phyloP scores from a whole-genome alignment of 495 filamentous ascomycete species.

The Evernia prunastri region DNA sequence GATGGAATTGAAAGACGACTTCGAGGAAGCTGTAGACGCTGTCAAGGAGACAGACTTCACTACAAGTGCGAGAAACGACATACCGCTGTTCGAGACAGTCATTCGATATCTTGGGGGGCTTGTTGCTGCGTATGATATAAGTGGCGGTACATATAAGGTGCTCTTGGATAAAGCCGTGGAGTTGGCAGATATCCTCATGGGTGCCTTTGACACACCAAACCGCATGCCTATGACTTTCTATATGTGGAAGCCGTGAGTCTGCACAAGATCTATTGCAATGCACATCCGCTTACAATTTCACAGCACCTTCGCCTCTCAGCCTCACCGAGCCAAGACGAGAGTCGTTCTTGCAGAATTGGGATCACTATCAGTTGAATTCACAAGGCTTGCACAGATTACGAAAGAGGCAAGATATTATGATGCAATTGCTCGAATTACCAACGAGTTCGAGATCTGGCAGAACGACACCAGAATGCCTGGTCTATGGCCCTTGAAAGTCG shows the following conservation, averaged over 20 bases:
- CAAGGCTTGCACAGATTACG: slow-evolving; percentile 85
- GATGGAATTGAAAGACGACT: slow-evolving; percentile 85
- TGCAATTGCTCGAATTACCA: slow-evolving; percentile 84
- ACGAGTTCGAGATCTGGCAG: slow-evolving; percentile 78
- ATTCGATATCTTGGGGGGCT: slow-evolving; percentile 84
- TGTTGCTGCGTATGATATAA: slow-evolving; percentile 75
- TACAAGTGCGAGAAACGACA: slow-evolving; percentile 54
- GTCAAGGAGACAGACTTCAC: slow-evolving; percentile 87
- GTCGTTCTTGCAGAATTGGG: slow-evolving; percentile 80
- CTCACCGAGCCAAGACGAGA: slow-evolving; percentile 56
- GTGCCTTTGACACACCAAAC: slow-evolving; percentile 94
- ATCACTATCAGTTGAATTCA: slow-evolving; percentile 90
- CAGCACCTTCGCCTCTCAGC: slow-evolving; percentile 52
- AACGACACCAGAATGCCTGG: slow-evolving; percentile 67
- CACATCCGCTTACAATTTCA: slow-evolving; percentile 17
- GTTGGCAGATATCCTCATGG: slow-evolving; percentile 81
- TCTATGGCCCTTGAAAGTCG: slow-evolving; percentile 74
- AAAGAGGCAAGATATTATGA: slow-evolving; percentile 87
- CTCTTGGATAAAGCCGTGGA: slow-evolving; percentile 84
- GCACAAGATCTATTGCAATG: neutral
- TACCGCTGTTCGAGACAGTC: slow-evolving; percentile 79
- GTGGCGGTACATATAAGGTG: slow-evolving; percentile 57
- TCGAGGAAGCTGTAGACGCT: slow-evolving; percentile 72
- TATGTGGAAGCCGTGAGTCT: slow-evolving; percentile 66
- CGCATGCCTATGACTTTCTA: slow-evolving; percentile 89